phyloP scores from a whole-genome alignment of 495 filamentous ascomycete genomes.

The Penicillium angulare region DNA sequence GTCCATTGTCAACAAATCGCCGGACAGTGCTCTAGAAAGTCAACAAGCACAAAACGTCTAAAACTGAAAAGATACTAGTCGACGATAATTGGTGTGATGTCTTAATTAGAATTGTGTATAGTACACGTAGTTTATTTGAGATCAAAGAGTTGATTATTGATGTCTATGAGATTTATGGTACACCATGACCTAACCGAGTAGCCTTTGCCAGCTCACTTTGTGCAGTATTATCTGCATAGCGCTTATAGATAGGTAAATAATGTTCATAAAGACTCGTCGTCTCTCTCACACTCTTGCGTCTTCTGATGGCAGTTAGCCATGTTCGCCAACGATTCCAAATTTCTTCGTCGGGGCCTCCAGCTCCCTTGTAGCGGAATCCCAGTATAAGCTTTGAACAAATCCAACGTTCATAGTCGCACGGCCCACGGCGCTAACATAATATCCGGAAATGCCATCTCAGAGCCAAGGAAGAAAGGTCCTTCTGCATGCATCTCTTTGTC shows the following conservation, averaged over 20 bases:
- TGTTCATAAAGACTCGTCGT: constrained; percentile 62
- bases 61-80: no score
- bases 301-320: constrained; percentile 57
- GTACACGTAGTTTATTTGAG: no score
- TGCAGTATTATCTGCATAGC: constrained; percentile 72
- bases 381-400: constrained; percentile 66
- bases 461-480: constrained; percentile 65
- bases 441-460: constrained; percentile 57
- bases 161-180: constrained; percentile 54
- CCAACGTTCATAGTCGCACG: constrained; percentile 65
- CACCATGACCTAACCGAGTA: constrained; percentile 57
- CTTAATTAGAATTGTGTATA: no score
- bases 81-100: no score
- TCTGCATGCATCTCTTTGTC: constrained; percentile 55
- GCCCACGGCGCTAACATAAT: constrained; percentile 66
- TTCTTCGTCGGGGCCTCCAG: constrained; percentile 48
- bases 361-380: constrained; percentile 53
- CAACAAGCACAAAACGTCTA: no score
- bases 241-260: constrained; percentile 63
- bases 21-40: no score
- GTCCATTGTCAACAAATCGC: no score
- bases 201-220: constrained; percentile 69
- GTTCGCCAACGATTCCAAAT: constrained; percentile 60
- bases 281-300: constrained; percentile 54
- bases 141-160: no score